Percentiles rank a stretch among this genome's conserved stretches.
These are phyloP conservation scores for Sphaerostilbella broomeana DNA, from an alignment of 2,329 filamentous ascomycete species.

Conservation along the genomic window DNA sequence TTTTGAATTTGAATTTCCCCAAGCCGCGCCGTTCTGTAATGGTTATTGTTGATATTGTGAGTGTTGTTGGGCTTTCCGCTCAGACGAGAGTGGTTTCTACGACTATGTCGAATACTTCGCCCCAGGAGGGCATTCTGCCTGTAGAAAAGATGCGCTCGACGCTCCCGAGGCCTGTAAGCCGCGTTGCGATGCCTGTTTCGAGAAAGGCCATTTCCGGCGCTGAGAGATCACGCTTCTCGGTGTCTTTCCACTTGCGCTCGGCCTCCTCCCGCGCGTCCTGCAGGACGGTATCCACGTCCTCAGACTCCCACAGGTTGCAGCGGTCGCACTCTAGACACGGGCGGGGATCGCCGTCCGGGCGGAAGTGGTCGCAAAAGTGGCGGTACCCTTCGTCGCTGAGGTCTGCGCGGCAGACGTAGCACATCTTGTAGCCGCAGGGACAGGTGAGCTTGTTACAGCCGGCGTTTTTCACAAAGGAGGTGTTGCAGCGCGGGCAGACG, in stretches of 20 bases:
- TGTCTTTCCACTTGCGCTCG: conserved; percentile 62
- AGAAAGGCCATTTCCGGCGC: conserved; percentile 50
- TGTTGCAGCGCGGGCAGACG: conserved; percentile 85
- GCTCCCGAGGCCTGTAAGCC: conserved; percentile 17
- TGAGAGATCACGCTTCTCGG: conserved; percentile 53
- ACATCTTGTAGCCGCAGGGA: conserved; percentile 95
- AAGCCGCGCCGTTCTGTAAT: no score
- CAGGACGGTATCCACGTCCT: conserved; percentile 64
- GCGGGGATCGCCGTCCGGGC: conserved; percentile 65
- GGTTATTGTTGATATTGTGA: conserved; percentile 5
- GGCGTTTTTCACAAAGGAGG: conserved; percentile 84
- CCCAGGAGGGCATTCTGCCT: conserved; percentile 32
- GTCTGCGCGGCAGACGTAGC: conserved; percentile 86
- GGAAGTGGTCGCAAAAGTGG: conserved; percentile 95
- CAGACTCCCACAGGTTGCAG: conserved; percentile 73
- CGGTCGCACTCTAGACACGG: conserved; percentile 72
- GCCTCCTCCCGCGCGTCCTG: conserved; percentile 63
- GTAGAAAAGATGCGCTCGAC: conserved; percentile 28
- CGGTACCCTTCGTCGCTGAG: conserved; percentile 71
- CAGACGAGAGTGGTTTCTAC: conserved; percentile 39
- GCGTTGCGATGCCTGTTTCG: conserved; percentile 43
- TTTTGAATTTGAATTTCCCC: no score
- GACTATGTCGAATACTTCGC: conserved; percentile 40
- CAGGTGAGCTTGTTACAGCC: conserved; percentile 98
- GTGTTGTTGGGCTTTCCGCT: conserved; percentile 5